Evolutionary conservation across 768 basidiomycete species (phyloP).

Genomic region (Trametes punicea): DNA sequence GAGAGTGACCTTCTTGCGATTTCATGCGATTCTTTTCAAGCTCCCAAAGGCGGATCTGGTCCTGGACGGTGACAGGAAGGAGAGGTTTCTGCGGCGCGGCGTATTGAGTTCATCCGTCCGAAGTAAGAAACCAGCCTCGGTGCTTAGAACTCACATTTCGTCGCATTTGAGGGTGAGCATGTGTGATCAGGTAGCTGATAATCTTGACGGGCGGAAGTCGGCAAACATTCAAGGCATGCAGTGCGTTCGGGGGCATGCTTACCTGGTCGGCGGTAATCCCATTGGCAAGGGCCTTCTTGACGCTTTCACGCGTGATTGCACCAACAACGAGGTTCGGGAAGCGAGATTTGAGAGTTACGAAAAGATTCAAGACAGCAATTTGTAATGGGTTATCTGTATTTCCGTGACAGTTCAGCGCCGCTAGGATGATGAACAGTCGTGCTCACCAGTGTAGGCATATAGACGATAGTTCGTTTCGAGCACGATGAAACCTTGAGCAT

Average conservation of each 20-base stretch:
- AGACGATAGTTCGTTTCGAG: slow-evolving; percentile 98
- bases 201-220: slow-evolving; percentile 51
- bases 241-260: slow-evolving; percentile 18
- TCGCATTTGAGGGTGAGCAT: slow-evolving; percentile 98
- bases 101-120: neutral
- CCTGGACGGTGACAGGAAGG: slow-evolving; percentile 94
- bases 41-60: slow-evolving; percentile 98
- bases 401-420: slow-evolving; percentile 11
- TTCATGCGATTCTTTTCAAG: slow-evolving; percentile 90
- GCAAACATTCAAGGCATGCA: slow-evolving; percentile 1
- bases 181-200: slow-evolving; percentile 89
- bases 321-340: slow-evolving; percentile 98
- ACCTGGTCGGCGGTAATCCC: slow-evolving; percentile 98
- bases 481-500: slow-evolving; percentile 87
- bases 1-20: slow-evolving; percentile 71
- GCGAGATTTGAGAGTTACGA: slow-evolving; percentile 87
- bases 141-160: slow-evolving; percentile 67
- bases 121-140: neutral
- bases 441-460: slow-evolving; percentile 92
- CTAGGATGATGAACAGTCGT: neutral
- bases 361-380: slow-evolving; percentile 93
- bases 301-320: slow-evolving; percentile 90
- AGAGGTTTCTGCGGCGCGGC: slow-evolving; percentile 68
- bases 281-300: slow-evolving; percentile 88
- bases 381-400: slow-evolving; percentile 86